Conservation (phyloP, 2,329 filamentous ascomycete genomes). For the Apiospora aurea region DNA sequence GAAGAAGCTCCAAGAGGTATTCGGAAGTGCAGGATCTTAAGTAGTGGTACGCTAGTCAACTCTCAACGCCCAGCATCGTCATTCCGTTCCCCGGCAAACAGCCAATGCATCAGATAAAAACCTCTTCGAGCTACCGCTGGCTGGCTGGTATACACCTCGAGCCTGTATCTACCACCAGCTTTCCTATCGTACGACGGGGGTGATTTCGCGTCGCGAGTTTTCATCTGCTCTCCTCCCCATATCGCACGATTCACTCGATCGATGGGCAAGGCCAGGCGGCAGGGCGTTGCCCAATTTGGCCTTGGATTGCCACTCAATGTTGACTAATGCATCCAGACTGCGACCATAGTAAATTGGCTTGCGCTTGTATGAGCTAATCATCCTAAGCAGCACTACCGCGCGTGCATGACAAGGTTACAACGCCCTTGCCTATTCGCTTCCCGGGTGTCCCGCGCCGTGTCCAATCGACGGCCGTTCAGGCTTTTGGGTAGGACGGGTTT, state of each 20-base stretch:
- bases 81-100: background rate
- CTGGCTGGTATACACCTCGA: background rate
- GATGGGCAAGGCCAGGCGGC: background rate
- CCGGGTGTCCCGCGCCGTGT: background rate
- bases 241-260: slow-evolving; percentile 4
- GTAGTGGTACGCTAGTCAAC: background rate
- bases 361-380: slow-evolving; percentile 10
- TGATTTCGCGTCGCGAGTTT: background rate
- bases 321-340: slow-evolving; percentile 8
- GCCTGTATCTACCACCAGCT: background rate
- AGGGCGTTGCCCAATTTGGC: background rate
- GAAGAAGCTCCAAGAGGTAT: background rate
- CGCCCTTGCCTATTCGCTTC: slow-evolving; percentile 2
- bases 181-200: background rate
- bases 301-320: background rate
- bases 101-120: background rate
- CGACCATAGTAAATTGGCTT: background rate
- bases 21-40: background rate
- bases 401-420: background rate
- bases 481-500: background rate
- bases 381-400: slow-evolving; percentile 5
- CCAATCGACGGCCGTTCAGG: slow-evolving; percentile 2
- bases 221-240: background rate
- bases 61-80: background rate
- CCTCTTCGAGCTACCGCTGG: no score